Base-by-base conservation (phyloP, 441 rosid species). In the Populus tomentosa region DNA sequence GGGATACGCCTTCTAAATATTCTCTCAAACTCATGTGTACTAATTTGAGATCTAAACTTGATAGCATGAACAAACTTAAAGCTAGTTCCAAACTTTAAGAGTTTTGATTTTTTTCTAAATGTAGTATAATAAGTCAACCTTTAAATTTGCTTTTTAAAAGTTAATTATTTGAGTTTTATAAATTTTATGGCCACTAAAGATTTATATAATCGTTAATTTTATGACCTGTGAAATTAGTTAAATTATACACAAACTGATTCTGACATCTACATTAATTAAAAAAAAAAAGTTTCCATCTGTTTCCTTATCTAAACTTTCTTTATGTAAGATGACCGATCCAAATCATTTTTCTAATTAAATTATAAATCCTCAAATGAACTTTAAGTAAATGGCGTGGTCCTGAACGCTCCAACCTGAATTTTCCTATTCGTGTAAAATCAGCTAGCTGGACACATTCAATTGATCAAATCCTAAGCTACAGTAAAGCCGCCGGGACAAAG, bases 121-220 rank as follows among this genome's bases (percentile, higher is more conserved):
- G 3, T 28, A 28, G 4, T 28, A 2, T 28, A 28, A 28, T 28
- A 0, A 0, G 3, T 28, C 0, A 28, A 3, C 0, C 3, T 28
- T 28, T 28, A 28, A 28, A 2, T 28, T 28, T 28, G 0, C 3
- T 28, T 28, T 28, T 28, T 28, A 2, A 28, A 28, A 28, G 3
- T 28, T 28, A 28, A 3, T 0, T 28, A 3, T 28, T 28, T 28
- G 4, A 28, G 30, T 28, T 28, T 28, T 28, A 28, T 0, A 28
- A 28, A 28, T 28, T 0, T 28, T 28, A 28, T 28, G 0, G 3
- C 5, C 32, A 30, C 5, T 30, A 3, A 4, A 30, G 0, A 4
- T 0, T 30, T 30, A 30, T 0, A 30, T 30, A 0, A 3, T 30
- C 0, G 4, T 30, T 30, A 30, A 4, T 0, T 30, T 30, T 0